Percentiles rank a stretch among this genome's conserved stretches.
Conservation (phyloP, 306 rosid genomes). For the Rosa chinensis region DNA sequence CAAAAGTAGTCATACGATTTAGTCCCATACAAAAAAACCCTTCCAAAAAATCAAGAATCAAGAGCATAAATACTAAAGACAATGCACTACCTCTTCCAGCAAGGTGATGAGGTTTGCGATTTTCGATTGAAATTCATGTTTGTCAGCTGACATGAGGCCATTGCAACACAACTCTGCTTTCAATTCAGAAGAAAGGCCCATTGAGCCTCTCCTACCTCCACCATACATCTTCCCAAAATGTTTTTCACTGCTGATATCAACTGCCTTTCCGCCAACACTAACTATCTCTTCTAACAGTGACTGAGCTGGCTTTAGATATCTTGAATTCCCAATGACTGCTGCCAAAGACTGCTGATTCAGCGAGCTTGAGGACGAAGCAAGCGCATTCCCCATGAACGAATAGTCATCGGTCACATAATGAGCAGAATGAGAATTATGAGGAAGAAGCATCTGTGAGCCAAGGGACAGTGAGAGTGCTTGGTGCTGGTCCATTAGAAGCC, state of each 20-base stretch:
- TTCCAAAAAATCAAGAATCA: conserved; percentile 13
- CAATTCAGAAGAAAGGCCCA: conserved; percentile 54
- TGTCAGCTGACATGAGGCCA: conserved; percentile 54
- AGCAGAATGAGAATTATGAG: conserved; percentile 20
- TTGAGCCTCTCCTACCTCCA: conserved; percentile 45
- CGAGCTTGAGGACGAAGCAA: conserved; percentile 47
- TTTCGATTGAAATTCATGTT: conserved; percentile 57
- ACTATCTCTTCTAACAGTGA: conserved; percentile 69
- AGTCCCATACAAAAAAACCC: background rate
- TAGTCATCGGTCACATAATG: conserved; percentile 46
- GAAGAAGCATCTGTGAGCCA: conserved; percentile 64
- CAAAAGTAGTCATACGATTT: background rate
- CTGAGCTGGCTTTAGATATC: conserved; percentile 63
- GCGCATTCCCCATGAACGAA: conserved; percentile 35
- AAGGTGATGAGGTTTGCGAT: conserved; percentile 59
- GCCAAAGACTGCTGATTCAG: conserved; percentile 50
- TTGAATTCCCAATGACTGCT: conserved; percentile 51
- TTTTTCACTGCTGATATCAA: conserved; percentile 53
- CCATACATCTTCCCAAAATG: conserved; percentile 45
- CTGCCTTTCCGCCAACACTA: conserved; percentile 52
- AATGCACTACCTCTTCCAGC: conserved; percentile 57
- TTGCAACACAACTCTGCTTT: conserved; percentile 53
- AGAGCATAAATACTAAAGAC: background rate
- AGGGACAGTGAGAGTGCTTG: conserved; percentile 71
- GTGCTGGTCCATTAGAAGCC: conserved; percentile 70